Base-by-base conservation (phyloP, 306 rosid genomes). In the Trifolium pratense region DNA sequence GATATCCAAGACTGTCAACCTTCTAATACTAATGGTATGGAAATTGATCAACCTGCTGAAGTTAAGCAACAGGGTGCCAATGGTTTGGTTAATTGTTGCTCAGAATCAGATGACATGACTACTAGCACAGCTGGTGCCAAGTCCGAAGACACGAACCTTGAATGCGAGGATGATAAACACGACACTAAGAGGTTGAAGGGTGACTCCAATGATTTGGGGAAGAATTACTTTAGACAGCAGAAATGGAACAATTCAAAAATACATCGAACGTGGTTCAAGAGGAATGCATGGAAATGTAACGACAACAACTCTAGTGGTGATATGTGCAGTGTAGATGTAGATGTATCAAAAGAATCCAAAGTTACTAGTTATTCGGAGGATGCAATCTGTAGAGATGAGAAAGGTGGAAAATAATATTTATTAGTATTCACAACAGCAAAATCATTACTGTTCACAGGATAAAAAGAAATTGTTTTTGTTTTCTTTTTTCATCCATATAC, bases 141-240 rank as follows among this genome's bases (percentile, higher is more conserved):
- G 88, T 73, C 79, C 74, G 77, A 75, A 56, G 84, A 70, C 76
- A 39, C 8, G 16, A 78, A 78, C 61, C 63, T 34, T 69, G 69
- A 74, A 48, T 70, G 71, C 11, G 79, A 82, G 70, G 78, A 76
- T 48, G 70, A 76, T 68, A 79, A 82, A 40, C 78, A 70, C 15
- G 40, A 43, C 40, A 25, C 49, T 18, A 91, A 92, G 72, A 86
- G 88, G 34, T 74, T 69, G 20, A 90, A 87, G 76, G 89, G 55
- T 70, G 78, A 85, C 53, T 83, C 99, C 0, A 49, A 31, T 59
- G 96, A 90, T 81, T 70, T 90, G 87, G 95, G 96, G 64, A 84
- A 40, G 57, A 81, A 66, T 80, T 85, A 87, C 79, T 95, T 86
- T 79, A 88, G 86, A 80, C 99, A 90, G 89, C 97, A 92, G 79